A percentile compares a stretch with the other conserved stretches of the same genome.
Conservation (phyloP, 352 stramenopile species). For the Albugo laibachii region DNA sequence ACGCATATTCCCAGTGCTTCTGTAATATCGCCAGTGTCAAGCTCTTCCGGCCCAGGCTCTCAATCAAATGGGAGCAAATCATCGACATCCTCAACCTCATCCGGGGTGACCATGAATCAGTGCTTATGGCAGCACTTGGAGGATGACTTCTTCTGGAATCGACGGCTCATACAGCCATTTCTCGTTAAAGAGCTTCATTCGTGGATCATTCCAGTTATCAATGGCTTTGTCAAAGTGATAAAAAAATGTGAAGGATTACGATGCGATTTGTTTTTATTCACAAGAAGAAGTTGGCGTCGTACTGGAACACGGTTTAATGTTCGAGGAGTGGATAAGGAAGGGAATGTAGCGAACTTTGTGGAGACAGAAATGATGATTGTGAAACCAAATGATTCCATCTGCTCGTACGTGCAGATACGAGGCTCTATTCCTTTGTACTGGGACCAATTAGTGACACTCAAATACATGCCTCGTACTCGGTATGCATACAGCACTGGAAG, state of each 20-base stretch:
- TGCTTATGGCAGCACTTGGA: constrained; percentile 39
- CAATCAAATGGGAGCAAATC: constrained; percentile 4
- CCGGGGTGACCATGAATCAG: not conserved
- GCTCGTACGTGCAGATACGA: constrained; percentile 85
- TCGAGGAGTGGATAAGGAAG: constrained; percentile 77
- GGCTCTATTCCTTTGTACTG: constrained; percentile 92
- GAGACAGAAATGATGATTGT: constrained; percentile 88
- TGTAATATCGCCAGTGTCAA: constrained; percentile 11
- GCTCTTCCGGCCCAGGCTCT: constrained; percentile 4
- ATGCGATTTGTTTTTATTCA: constrained; percentile 53
- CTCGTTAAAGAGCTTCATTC: constrained; percentile 25
- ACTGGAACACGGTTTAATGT: constrained; percentile 84
- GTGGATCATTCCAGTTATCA: constrained; percentile 50
- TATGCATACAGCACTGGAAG: constrained; percentile 36
- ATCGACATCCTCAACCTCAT: not conserved
- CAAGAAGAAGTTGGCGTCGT: constrained; percentile 45
- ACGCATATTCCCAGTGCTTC: constrained; percentile 9
- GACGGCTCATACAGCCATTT: constrained; percentile 32
- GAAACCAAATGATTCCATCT: constrained; percentile 37
- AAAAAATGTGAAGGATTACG: constrained; percentile 42
- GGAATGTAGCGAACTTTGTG: constrained; percentile 84
- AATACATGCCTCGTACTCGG: constrained; percentile 82
- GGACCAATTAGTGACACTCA: constrained; percentile 72
- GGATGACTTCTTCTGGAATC: constrained; percentile 87
- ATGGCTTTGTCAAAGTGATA: constrained; percentile 42